Conservation (phyloP, 371 early-diverging fungal genomes). For the Lichtheimia corymbifera region DNA sequence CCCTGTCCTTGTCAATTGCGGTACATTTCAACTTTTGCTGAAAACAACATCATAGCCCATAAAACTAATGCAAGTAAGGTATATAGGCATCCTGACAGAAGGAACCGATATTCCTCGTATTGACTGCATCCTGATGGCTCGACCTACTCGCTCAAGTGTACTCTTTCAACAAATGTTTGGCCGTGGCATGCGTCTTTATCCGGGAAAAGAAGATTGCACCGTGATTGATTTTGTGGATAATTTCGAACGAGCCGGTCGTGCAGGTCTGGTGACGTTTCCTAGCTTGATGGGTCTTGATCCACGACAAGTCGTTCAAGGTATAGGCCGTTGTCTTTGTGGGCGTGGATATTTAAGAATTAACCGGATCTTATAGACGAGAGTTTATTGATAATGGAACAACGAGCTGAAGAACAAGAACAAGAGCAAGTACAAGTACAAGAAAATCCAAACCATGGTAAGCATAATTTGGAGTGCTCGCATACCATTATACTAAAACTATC, state of each 20-base stretch:
- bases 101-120: constrained; percentile 90
- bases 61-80: background rate
- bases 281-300: constrained; percentile 72
- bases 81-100: constrained; percentile 68
- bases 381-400: constrained; percentile 14
- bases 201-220: constrained; percentile 77
- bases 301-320: constrained; percentile 28
- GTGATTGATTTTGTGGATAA: constrained; percentile 87
- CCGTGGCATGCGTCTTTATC: constrained; percentile 77
- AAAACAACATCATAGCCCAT: background rate
- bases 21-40: constrained; percentile 27
- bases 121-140: constrained; percentile 86
- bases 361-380: constrained; percentile 20
- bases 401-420: constrained; percentile 2
- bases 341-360: constrained; percentile 1
- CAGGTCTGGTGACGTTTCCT: constrained; percentile 62
- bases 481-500: background rate
- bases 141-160: constrained; percentile 81
- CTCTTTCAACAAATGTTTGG: constrained; percentile 96
- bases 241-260: constrained; percentile 28
- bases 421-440: background rate
- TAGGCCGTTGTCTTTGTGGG: constrained; percentile 13
- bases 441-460: background rate
- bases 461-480: background rate
- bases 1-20: constrained; percentile 90